Evolutionary conservation across 345 rosid species (phyloP).

Genomic region (Citrus mangshanensis): DNA sequence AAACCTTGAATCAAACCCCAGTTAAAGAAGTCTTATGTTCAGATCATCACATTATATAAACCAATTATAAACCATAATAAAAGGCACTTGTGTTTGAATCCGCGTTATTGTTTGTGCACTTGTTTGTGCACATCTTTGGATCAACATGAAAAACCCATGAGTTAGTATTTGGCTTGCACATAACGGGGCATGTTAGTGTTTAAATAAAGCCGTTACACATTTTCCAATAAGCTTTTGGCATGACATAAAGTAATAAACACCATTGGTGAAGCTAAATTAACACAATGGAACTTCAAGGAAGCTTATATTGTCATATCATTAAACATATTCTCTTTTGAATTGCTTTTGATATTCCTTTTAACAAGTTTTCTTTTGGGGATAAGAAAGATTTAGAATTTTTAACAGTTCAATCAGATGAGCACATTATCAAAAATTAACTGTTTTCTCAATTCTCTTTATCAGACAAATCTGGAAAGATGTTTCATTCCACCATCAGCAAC

Average conservation of each 20-base stretch:
- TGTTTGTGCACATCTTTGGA: neutral
- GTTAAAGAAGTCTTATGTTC: neutral
- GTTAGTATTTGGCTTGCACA: neutral
- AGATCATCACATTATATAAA: neutral
- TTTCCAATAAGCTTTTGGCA: neutral
- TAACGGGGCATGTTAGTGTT: neutral
- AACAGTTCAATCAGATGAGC: neutral
- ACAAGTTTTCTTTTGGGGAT: neutral
- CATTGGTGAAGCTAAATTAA: neutral
- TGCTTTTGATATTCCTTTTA: neutral
- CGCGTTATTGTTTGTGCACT: neutral
- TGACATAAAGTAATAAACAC: neutral
- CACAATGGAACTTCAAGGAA: neutral
- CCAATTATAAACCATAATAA: neutral
- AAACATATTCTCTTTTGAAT: neutral
- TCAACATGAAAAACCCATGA: neutral
- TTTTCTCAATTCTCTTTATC: neutral
- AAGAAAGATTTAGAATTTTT: neutral
- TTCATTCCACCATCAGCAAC: neutral
- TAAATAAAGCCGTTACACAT: neutral
- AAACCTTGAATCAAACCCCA: neutral
- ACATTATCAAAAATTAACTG: neutral
- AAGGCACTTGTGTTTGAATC: neutral
- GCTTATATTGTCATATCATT: neutral
- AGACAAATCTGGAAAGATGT: neutral